These are phyloP conservation scores for Ophiostoma sp. DNA, from an alignment of 2,329 filamentous ascomycete genomes.

Conservation along the genomic window DNA sequence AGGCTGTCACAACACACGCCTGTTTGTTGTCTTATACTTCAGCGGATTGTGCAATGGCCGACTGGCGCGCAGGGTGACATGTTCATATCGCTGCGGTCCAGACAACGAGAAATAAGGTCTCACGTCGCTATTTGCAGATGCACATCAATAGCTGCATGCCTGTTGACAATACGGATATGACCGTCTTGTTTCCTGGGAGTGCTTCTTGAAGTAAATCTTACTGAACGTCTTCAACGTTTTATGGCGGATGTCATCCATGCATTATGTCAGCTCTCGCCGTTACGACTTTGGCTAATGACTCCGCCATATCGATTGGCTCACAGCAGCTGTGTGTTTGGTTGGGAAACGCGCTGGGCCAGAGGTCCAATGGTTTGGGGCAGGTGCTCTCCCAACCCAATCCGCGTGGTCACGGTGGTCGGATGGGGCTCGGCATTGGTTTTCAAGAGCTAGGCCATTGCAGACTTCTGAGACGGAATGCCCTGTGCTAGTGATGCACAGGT, in stretches of 20 bases:
- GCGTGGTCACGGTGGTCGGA: neutral
- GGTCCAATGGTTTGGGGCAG: constrained; percentile 13
- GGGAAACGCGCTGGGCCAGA: constrained; percentile 8
- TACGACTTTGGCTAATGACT: neutral
- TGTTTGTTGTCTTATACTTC: neutral
- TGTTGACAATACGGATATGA: neutral
- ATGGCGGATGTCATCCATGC: no score
- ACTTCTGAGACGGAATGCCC: neutral
- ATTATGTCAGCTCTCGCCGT: no score
- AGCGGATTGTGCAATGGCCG: neutral
- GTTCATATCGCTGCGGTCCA: neutral
- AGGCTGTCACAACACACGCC: neutral
- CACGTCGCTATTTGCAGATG: neutral
- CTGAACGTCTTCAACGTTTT: no score
- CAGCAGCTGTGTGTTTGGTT: constrained; percentile 7
- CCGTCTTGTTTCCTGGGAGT: neutral
- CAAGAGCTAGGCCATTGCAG: neutral
- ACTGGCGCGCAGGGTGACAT: constrained; percentile 3
- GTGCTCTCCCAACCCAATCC: constrained; percentile 16
- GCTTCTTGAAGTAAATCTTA: neutral
- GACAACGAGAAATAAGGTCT: neutral
- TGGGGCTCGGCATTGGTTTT: neutral
- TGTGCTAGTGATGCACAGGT: no score
- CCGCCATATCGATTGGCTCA: constrained; percentile 4
- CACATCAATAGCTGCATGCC: neutral